These are phyloP conservation scores for Penicillium verhagenii DNA, from an alignment of 495 filamentous ascomycete genomes.

Conservation along the genomic window DNA sequence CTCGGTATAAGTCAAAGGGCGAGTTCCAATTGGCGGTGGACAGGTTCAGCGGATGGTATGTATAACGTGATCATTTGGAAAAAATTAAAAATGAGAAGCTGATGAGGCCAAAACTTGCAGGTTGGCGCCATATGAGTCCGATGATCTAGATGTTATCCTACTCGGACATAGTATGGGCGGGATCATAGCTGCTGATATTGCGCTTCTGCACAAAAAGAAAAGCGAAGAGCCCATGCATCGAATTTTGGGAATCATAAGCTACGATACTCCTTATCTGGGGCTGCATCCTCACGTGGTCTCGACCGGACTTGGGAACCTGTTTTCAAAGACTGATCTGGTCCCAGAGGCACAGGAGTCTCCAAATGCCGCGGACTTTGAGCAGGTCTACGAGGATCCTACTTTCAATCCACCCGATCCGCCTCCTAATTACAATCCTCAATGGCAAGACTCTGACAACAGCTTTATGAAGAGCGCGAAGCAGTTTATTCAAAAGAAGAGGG, in stretches of 20 bases:
- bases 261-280: slow-evolving; percentile 85
- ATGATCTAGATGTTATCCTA: slow-evolving; percentile 74
- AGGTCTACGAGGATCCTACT: slow-evolving; percentile 39
- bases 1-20: slow-evolving; percentile 81
- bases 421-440: slow-evolving; percentile 63
- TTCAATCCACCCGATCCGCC: slow-evolving; percentile 48
- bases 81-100: too few relatives aligned
- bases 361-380: slow-evolving; percentile 9
- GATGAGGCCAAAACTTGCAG: slow-evolving; percentile 35
- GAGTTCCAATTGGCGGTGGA: slow-evolving; percentile 70
- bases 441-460: slow-evolving; percentile 64
- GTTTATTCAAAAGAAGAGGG: slow-evolving; percentile 68
- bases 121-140: slow-evolving; percentile 73
- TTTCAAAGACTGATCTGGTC: slow-evolving; percentile 51
- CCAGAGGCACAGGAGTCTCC: slow-evolving; percentile 23
- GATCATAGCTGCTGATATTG: slow-evolving; percentile 76
- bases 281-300: slow-evolving; percentile 86
- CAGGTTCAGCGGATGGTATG: slow-evolving; percentile 78
- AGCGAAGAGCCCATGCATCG: slow-evolving; percentile 51
- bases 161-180: slow-evolving; percentile 93
- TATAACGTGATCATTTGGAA: background rate
- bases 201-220: slow-evolving; percentile 48
- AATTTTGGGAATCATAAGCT: slow-evolving; percentile 78
- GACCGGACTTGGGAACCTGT: slow-evolving; percentile 74
- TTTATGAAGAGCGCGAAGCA: slow-evolving; percentile 66